Evolutionary conservation across 1,284 basidiomycete species (phyloP), one percentile per base, ranked within the genome.

Genomic region (Tilletia horrida): DNA sequence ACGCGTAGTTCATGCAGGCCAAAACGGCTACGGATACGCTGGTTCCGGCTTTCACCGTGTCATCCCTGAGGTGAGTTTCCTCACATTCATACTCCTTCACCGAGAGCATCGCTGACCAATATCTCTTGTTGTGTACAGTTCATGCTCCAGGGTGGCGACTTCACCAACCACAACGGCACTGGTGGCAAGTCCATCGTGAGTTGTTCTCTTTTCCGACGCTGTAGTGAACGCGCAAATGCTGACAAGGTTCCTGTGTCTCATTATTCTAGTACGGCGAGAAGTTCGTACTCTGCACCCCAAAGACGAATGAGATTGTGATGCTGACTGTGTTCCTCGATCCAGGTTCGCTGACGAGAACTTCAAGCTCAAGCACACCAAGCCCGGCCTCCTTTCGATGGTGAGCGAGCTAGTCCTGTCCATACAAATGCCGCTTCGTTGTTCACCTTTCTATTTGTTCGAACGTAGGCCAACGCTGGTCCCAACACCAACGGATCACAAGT

Each of bases 381-480:
- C 75, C 1, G 78, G 78, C 64, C 61, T 74, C 2, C 65, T 77
- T 11, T 71, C 69, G 29, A 76, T 78, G 75, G 55, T 59, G 27
- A 59, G 55, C 21, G 27, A 18, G 21, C 31, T 18, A 40, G 29
- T 4, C 18, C 14, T 7, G 25, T 3, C 62, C 42, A 48, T 18
- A n/a, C 11, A 21, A 9, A 7, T 11, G 7, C n/a, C 25, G 21
- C 13, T 1, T 21, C 40, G 29, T 62, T 64, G 9, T 29, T 67
- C 23, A 64, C 66, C 29, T 64, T 64, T 61, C 1, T 21, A n/a
- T n/a, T n/a, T n/a, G n/a, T n/a, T n/a, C n/a, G n/a, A 9, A 18
- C 6, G 6, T n/a, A 59, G 55, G 69, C 69, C 63, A 70, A 70
- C 59, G 67, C 69, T 42, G 69, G 40, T 16, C 68, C 89, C 88